phyloP scores from a whole-genome alignment of 208 protist genomes.

The Trypanosoma cruzi region DNA sequence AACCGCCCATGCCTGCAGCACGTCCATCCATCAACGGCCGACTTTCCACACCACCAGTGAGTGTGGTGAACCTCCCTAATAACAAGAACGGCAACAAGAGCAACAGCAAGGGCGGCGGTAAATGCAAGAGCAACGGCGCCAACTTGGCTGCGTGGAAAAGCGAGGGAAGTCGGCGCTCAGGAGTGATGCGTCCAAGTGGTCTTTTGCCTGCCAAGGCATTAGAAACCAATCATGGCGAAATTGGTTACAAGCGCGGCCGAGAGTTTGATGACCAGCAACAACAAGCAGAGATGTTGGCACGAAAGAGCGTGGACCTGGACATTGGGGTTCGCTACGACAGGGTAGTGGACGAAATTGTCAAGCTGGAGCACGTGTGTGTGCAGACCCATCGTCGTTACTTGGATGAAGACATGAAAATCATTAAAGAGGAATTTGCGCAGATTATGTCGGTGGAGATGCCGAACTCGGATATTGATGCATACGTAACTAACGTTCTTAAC shows the following conservation, averaged over 20 bases:
- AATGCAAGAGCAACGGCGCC: background rate
- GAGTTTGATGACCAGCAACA: slow-evolving; percentile 9
- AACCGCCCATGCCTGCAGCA: slow-evolving; percentile 13
- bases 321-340: slow-evolving; percentile 26
- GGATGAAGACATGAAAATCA: slow-evolving; percentile 30
- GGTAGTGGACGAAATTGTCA: slow-evolving; percentile 31
- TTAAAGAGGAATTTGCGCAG: slow-evolving; percentile 34
- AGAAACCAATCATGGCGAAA: slow-evolving; percentile 5
- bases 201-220: background rate
- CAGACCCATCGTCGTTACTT: slow-evolving; percentile 27
- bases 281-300: background rate
- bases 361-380: slow-evolving; percentile 24
- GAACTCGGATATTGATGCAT: slow-evolving; percentile 31
- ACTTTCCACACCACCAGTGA: slow-evolving; percentile 10
- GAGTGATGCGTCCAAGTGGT: slow-evolving; percentile 18
- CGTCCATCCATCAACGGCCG: slow-evolving; percentile 1
- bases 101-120: slow-evolving; percentile 5
- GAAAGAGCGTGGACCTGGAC: slow-evolving; percentile 24
- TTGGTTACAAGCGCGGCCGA: slow-evolving; percentile 14
- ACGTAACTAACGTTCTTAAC: slow-evolving; percentile 20
- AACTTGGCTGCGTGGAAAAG: background rate
- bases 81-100: background rate
- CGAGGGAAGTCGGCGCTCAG: slow-evolving; percentile 7
- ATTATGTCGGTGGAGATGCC: slow-evolving; percentile 36
- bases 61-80: slow-evolving; percentile 7